These are phyloP conservation scores for Mucor sp. DNA, from an alignment of 371 early-diverging fungal genomes.

Conservation along the genomic window DNA sequence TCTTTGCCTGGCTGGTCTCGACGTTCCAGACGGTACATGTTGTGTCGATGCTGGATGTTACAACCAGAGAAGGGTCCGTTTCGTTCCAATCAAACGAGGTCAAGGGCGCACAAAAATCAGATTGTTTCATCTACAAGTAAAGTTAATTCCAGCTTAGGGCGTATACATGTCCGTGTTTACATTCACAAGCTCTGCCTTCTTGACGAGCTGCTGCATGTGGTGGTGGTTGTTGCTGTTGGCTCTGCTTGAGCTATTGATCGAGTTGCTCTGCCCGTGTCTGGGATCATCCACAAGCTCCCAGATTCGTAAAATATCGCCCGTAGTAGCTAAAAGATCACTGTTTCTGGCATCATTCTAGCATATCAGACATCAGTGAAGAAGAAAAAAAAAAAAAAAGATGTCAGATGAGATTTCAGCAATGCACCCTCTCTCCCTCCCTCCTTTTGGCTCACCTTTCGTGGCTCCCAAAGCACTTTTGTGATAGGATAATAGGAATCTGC, in stretches of 20 bases:
- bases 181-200: constrained; percentile 59
- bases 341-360: constrained; percentile 45
- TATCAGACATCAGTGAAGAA: too few relatives aligned
- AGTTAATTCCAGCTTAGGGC: too few relatives aligned
- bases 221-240: constrained; percentile 6
- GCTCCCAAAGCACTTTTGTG: constrained; percentile 91
- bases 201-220: constrained; percentile 31
- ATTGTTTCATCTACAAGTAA: constrained; percentile 57
- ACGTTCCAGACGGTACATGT: constrained; percentile 99
- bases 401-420: not conserved
- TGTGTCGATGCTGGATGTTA: constrained; percentile 94
- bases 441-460: constrained; percentile 59
- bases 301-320: constrained; percentile 84
- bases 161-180: too few relatives aligned
- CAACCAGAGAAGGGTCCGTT: constrained; percentile 78
- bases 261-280: constrained; percentile 40
- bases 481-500: constrained; percentile 85
- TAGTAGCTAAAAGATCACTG: constrained; percentile 83
- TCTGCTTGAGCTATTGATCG: constrained; percentile 22
- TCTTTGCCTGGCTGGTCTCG: constrained; percentile 90
- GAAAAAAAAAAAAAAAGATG: not conserved
- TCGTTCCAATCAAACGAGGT: constrained; percentile 98
- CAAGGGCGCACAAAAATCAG: constrained; percentile 80
- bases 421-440: too few relatives aligned
- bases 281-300: constrained; percentile 83